Percentiles rank a stretch among this genome's conserved stretches.
Conservation (phyloP, 495 filamentous ascomycete species). For the Hyaloscypha bicolor region DNA sequence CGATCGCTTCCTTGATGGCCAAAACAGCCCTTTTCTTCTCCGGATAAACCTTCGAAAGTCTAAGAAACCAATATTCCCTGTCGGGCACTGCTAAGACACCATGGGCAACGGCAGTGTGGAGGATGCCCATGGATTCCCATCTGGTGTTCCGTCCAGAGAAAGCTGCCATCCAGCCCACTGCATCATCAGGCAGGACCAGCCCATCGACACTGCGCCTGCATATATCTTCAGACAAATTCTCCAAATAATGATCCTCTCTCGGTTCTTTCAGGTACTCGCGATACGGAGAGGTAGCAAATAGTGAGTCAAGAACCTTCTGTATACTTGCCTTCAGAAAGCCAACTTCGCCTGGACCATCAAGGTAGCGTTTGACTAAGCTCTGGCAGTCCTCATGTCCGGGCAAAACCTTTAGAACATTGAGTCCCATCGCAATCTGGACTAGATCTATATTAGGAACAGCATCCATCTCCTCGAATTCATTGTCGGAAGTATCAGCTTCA, state of each 20-base stretch:
- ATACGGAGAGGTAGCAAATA: conserved; percentile 24
- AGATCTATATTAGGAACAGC: background rate
- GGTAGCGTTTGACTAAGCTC: background rate
- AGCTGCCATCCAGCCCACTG: conserved; percentile 17
- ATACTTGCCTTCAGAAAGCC: conserved; percentile 1
- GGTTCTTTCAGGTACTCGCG: conserved; percentile 4
- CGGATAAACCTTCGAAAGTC: conserved; percentile 24
- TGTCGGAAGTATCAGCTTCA: background rate
- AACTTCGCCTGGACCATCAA: background rate
- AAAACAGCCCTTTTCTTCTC: conserved; percentile 39
- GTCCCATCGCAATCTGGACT: background rate
- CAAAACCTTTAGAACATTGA: background rate
- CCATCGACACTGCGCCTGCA: conserved; percentile 65
- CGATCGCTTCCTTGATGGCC: conserved; percentile 44
- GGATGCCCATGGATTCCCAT: conserved; percentile 26
- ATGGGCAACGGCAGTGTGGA: conserved; percentile 9
- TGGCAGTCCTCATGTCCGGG: background rate
- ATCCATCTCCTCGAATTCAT: conserved; percentile 37
- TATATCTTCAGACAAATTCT: conserved; percentile 66
- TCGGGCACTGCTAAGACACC: conserved; percentile 1
- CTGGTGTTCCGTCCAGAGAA: conserved; percentile 22
- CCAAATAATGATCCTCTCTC: background rate
- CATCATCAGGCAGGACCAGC: background rate
- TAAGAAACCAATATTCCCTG: conserved; percentile 15
- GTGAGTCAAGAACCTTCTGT: background rate